A percentile compares a stretch with the other conserved stretches of the same genome.
Evolutionary conservation across 2,329 filamentous ascomycete species (phyloP).

Genomic region (Pestalotiopsis sp.): DNA sequence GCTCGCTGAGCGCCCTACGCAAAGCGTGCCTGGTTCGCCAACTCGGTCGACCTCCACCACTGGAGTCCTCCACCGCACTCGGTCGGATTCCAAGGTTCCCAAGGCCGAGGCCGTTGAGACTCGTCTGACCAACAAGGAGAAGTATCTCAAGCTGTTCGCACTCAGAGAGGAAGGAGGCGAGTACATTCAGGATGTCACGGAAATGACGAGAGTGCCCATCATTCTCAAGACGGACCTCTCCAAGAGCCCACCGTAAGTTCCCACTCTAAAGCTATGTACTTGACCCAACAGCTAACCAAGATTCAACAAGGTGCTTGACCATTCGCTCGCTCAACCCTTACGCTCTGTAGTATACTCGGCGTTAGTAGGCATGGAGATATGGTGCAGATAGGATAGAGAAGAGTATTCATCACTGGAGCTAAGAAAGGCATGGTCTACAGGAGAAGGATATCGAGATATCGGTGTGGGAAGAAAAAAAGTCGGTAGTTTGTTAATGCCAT

Average conservation of each 20-base stretch:
- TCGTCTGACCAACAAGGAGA: slow-evolving; percentile 90
- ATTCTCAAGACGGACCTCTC: slow-evolving; percentile 96
- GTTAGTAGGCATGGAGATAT: neutral
- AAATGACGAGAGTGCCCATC: slow-evolving; percentile 97
- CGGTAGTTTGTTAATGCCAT: slow-evolving; percentile 29
- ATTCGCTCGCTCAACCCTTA: slow-evolving; percentile 70
- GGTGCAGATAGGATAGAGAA: neutral
- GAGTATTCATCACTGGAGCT: slow-evolving; percentile 10
- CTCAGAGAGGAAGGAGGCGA: slow-evolving; percentile 91
- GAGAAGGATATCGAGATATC: neutral
- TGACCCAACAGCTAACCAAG: slow-evolving; percentile 35
- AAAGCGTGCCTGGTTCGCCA: slow-evolving; percentile 93
- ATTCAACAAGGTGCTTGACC: slow-evolving; percentile 60
- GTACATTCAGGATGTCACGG: slow-evolving; percentile 96
- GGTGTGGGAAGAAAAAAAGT: slow-evolving; percentile 19
- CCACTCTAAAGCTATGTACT: neutral
- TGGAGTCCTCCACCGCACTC: slow-evolving; percentile 80
- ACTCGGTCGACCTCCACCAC: slow-evolving; percentile 70
- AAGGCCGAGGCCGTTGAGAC: slow-evolving; percentile 74
- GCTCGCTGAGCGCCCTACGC: slow-evolving; percentile 83
- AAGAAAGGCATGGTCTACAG: slow-evolving; percentile 11
- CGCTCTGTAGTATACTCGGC: slow-evolving; percentile 37
- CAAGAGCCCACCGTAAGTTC: slow-evolving; percentile 98
- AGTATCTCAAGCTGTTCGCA: slow-evolving; percentile 88
- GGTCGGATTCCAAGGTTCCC: slow-evolving; percentile 90